Conservation (phyloP, 768 basidiomycete species). For the Gloeophyllum trabeum region DNA sequence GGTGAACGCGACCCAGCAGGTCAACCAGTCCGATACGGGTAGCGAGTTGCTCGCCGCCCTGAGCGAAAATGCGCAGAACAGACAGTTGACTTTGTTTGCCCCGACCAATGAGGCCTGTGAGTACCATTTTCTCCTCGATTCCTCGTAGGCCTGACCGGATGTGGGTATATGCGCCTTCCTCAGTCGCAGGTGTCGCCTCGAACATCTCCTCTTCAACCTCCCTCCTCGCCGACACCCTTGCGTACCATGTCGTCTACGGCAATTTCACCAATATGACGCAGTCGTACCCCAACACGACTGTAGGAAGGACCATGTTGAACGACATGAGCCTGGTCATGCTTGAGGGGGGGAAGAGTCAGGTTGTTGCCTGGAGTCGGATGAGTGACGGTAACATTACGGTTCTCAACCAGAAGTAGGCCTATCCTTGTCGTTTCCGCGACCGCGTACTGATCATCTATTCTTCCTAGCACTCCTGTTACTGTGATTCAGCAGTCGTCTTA, state of each 20-base stretch:
- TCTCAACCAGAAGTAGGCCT: constrained; percentile 36
- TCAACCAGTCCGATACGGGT: constrained; percentile 35
- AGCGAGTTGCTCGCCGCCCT: constrained; percentile 29
- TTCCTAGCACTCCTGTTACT: constrained; percentile 4
- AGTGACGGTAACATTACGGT: constrained; percentile 28
- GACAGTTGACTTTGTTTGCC: constrained; percentile 37
- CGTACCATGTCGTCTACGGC: constrained; percentile 48
- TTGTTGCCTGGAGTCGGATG: constrained; percentile 32
- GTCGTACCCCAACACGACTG: constrained; percentile 41
- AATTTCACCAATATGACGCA: constrained; percentile 32
- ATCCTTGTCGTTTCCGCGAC: background rate
- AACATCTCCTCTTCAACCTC: constrained; percentile 22
- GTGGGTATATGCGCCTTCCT: background rate
- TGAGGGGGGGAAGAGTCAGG: constrained; percentile 49
- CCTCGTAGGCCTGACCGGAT: background rate
- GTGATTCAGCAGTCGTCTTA: constrained; percentile 27
- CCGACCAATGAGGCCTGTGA: constrained; percentile 45
- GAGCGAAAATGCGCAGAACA: constrained; percentile 21
- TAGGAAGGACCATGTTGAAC: constrained; percentile 55
- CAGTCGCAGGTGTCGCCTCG: constrained; percentile 19
- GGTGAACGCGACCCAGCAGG: constrained; percentile 21
- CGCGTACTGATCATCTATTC: constrained; percentile 17
- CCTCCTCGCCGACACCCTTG: constrained; percentile 33
- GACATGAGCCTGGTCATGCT: constrained; percentile 34
- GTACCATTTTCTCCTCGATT: constrained; percentile 9